phyloP scores from a whole-genome alignment of 768 basidiomycete species.

The Rhodotorula diobovata region DNA sequence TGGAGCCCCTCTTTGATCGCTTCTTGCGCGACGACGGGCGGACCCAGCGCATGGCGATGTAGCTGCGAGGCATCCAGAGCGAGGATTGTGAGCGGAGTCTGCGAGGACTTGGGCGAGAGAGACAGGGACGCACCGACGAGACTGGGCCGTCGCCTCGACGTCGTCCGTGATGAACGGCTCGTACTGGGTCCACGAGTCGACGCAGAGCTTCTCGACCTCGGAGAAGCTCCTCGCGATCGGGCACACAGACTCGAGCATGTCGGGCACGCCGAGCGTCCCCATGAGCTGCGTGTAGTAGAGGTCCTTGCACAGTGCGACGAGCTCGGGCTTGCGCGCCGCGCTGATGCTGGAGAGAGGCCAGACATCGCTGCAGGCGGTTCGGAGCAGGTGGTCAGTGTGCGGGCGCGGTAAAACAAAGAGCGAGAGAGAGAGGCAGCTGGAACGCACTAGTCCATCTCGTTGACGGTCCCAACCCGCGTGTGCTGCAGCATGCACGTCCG shows the following conservation, averaged over 20 bases:
- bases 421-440: background rate
- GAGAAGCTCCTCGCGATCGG: slow-evolving; percentile 27
- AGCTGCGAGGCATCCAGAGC: slow-evolving; percentile 10
- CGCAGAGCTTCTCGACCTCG: slow-evolving; percentile 28
- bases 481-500: slow-evolving; percentile 41
- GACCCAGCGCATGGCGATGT: slow-evolving; percentile 28
- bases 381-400: too few relatives aligned
- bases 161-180: slow-evolving; percentile 25
- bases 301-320: slow-evolving; percentile 20
- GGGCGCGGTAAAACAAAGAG: background rate
- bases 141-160: slow-evolving; percentile 6
- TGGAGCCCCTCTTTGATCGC: slow-evolving; percentile 6
- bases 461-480: slow-evolving; percentile 22
- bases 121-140: background rate
- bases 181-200: slow-evolving; percentile 30
- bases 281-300: slow-evolving; percentile 17
- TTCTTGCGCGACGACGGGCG: slow-evolving; percentile 27
- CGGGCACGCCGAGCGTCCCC: slow-evolving; percentile 29
- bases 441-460: slow-evolving; percentile 37
- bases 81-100: background rate
- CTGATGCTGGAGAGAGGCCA: slow-evolving; percentile 6
- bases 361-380: slow-evolving; percentile 8
- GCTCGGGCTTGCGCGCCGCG: background rate
- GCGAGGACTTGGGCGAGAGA: background rate
- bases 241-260: slow-evolving; percentile 28